Conservation (phyloP, 371 early-diverging fungal species). For the Blakeslea trispora region DNA sequence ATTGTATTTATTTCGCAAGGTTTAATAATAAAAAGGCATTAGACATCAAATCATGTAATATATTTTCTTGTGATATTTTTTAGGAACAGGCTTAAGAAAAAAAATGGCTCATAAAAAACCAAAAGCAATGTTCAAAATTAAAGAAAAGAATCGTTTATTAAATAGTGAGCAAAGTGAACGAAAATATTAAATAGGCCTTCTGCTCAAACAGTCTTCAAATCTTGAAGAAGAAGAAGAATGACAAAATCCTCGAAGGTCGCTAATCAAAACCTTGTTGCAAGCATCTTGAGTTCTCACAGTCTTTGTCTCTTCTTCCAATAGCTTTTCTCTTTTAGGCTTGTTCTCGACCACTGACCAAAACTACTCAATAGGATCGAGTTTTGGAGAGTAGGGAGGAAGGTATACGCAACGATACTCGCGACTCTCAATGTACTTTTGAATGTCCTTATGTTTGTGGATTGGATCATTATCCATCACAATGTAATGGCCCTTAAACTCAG, state of each 20-base stretch:
- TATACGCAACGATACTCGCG: conserved; percentile 24
- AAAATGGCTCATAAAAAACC: too few species aligned
- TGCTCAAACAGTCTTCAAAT: conserved; percentile 10
- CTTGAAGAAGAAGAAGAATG: conserved; percentile 7
- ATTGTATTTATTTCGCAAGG: too few species aligned
- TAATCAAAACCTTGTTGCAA: conserved; percentile 9
- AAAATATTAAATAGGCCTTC: conserved; percentile 12
- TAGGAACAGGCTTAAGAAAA: too few species aligned
- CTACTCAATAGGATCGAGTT: conserved; percentile 23
- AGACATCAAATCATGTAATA: too few species aligned
- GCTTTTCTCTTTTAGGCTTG: conserved; percentile 12
- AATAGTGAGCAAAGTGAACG: too few species aligned
- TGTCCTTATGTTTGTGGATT: conserved; percentile 15
- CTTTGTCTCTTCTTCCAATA: conserved; percentile 14
- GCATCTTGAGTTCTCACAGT: conserved; percentile 5
- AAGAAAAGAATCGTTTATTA: too few species aligned
- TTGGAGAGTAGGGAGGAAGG: conserved; percentile 16
- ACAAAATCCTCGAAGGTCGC: conserved; percentile 11
- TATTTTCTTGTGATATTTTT: too few species aligned
- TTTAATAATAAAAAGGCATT: too few species aligned
- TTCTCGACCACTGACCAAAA: conserved; percentile 17
- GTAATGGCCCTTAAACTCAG: conserved; percentile 16
- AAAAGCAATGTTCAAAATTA: too few species aligned
- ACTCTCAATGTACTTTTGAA: conserved; percentile 17
- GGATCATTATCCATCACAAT: conserved; percentile 21